Conservation (phyloP, 306 rosid genomes). For the Prunus davidiana region DNA sequence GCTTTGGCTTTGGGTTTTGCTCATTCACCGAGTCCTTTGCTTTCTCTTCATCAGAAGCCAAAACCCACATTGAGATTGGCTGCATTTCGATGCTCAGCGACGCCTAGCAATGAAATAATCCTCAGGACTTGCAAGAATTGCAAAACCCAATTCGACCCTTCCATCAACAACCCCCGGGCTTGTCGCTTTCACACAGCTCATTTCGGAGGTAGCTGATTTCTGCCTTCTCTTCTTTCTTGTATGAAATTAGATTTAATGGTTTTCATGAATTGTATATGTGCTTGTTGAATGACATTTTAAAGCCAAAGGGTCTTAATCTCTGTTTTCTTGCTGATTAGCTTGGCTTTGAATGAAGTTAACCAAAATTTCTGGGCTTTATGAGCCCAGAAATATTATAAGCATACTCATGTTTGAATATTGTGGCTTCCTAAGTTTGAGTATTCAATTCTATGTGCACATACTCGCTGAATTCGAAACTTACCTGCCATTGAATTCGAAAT, state of each 20-base stretch:
- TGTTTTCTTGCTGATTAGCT: neutral
- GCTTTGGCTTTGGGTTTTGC: conserved; percentile 35
- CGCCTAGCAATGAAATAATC: conserved; percentile 27
- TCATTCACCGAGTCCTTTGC: conserved; percentile 19
- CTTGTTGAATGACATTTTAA: neutral
- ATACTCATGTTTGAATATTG: too few species aligned
- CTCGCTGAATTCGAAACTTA: neutral
- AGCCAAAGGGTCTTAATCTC: neutral
- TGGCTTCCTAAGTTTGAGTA: neutral
- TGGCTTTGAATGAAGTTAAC: neutral
- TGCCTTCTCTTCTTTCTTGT: neutral
- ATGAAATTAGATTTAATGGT: neutral
- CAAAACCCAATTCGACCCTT: conserved; percentile 73
- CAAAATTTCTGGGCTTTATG: neutral
- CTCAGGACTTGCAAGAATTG: conserved; percentile 86
- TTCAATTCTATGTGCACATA: neutral
- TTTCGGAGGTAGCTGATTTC: conserved; percentile 62
- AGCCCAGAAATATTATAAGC: neutral
- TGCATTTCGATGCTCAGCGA: conserved; percentile 46
- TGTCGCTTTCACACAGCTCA: conserved; percentile 91
- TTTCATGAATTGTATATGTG: neutral
- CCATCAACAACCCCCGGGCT: conserved; percentile 69
- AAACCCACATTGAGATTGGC: conserved; percentile 18
- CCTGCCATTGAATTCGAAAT: too few species aligned
- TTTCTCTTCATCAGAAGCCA: conserved; percentile 16